These are phyloP conservation scores for Vaccinium darrowii DNA, from an alignment of 148 eudicot genomes.

Conservation along the genomic window DNA sequence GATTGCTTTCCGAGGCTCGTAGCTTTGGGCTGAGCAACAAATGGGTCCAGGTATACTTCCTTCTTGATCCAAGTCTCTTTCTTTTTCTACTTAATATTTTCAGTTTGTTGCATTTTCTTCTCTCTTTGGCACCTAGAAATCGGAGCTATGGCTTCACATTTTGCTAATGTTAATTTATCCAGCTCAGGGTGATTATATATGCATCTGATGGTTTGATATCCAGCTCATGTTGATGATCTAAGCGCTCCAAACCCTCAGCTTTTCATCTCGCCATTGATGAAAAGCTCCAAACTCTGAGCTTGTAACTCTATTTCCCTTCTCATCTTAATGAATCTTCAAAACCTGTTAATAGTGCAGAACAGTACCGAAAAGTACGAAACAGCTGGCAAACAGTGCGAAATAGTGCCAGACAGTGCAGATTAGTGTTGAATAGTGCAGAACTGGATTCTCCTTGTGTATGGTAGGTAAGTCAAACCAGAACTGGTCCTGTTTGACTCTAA, in stretches of 20 bases:
- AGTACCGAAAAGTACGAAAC: no score
- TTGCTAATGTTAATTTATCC: background rate
- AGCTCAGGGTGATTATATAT: background rate
- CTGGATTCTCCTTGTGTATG: no score
- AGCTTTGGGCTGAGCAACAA: slow-evolving; percentile 81
- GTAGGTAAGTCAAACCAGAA: no score
- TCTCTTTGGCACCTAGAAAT: background rate
- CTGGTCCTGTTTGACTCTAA: no score
- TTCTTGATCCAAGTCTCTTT: slow-evolving; percentile 34
- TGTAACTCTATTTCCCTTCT: background rate
- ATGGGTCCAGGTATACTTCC: slow-evolving; percentile 75
- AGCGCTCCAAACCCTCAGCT: background rate
- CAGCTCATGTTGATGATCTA: background rate
- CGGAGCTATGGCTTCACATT: background rate
- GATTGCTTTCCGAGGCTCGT: slow-evolving; percentile 89
- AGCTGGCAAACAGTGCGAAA: no score
- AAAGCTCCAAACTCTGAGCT: background rate
- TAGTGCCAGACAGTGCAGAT: no score
- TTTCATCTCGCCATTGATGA: background rate
- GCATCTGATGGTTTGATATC: background rate
- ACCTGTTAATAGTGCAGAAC: background rate
- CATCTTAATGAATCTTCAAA: background rate
- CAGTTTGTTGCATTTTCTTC: background rate
- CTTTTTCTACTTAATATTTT: background rate
- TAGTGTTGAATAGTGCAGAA: no score